Conservation (phyloP, 2,329 filamentous ascomycete genomes). For the Neofusicoccum umdonicola region DNA sequence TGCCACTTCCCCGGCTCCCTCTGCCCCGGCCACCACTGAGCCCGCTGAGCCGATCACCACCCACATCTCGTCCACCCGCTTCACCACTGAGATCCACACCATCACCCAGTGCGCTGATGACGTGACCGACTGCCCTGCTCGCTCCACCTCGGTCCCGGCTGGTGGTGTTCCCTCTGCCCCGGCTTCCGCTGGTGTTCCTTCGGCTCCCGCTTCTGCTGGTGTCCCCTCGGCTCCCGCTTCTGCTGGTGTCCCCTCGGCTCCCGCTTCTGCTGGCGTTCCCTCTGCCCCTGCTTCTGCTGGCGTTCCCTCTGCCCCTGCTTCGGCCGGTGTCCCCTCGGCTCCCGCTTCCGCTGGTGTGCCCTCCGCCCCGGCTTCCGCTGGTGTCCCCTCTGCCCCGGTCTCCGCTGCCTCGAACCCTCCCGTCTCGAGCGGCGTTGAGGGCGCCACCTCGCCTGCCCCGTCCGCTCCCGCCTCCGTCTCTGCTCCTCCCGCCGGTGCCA, state of each 20-base stretch:
- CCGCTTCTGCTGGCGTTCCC: background rate
- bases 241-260: background rate
- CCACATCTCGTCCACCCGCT: background rate
- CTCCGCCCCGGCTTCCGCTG: background rate
- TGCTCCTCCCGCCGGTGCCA: background rate
- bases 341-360: background rate
- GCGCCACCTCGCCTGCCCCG: background rate
- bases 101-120: conserved; percentile 3
- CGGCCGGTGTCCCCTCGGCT: background rate
- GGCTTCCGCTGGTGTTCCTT: background rate
- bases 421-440: background rate
- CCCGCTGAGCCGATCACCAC: background rate
- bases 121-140: conserved; percentile 23
- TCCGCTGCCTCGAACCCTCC: background rate
- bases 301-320: background rate
- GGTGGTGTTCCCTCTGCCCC: background rate
- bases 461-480: background rate
- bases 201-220: background rate
- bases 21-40: background rate
- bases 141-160: conserved; percentile 16
- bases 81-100: conserved; percentile 11
- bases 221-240: background rate
- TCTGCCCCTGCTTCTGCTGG: background rate
- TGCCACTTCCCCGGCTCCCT: background rate
- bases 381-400: background rate